Conservation (phyloP, 2,329 filamentous ascomycete genomes). For the Acrocalymma vagum region DNA sequence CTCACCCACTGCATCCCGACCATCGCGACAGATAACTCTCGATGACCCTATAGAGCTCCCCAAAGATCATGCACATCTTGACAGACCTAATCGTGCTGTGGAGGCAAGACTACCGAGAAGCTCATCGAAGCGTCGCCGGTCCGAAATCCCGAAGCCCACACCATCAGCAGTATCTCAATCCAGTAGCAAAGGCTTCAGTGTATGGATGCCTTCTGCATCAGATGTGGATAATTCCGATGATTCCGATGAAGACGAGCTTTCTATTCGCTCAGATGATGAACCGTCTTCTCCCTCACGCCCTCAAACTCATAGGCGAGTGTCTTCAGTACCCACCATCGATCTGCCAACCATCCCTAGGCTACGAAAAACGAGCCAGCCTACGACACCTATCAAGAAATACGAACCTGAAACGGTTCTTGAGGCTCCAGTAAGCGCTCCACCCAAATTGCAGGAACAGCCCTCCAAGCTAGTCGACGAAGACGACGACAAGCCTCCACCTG, state of each 20-base stretch:
- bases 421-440: conserved; percentile 34
- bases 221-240: conserved; percentile 45
- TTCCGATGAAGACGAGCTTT: conserved; percentile 39
- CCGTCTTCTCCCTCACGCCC: conserved; percentile 41
- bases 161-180: conserved; percentile 32
- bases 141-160: conserved; percentile 27
- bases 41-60: conserved; percentile 37
- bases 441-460: conserved; percentile 36
- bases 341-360: conserved; percentile 56
- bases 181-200: conserved; percentile 55
- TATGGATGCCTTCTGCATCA: conserved; percentile 57
- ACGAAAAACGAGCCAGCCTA: conserved; percentile 50
- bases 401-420: conserved; percentile 15
- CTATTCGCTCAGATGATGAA: conserved; percentile 24
- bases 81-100: conserved; percentile 8
- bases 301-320: conserved; percentile 52
- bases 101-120: conserved; percentile 35
- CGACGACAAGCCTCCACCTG: conserved; percentile 46
- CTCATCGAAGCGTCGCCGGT: conserved; percentile 37
- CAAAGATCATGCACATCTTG: conserved; percentile 11
- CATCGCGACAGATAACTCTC: conserved; percentile 45
- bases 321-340: conserved; percentile 58
- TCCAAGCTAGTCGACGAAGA: conserved; percentile 21
- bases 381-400: conserved; percentile 37
- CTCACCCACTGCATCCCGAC: conserved; percentile 35